Base-by-base conservation (phyloP, 1,139 yeast species). In the Blastobotrys buckinghamii region DNA sequence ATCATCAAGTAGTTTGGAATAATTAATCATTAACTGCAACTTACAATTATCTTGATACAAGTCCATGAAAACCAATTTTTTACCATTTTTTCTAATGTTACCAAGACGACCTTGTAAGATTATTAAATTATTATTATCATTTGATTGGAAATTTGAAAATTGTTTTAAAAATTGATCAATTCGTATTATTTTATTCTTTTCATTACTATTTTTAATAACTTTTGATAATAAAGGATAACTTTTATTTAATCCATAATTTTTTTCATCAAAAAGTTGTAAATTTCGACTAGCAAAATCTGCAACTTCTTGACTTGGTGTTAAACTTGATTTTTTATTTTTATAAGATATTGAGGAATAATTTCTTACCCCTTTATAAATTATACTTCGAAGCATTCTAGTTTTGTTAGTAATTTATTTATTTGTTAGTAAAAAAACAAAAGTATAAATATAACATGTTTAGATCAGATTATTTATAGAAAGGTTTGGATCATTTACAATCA, bases 11-110 rank as follows among this genome's bases (percentile, higher is more conserved):
- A 78, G 67, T 45, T 74, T 64, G 57, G 74, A 75, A 55, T 76
- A 75, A 57, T 77, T 78, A 10, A 82, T 76, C 59, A 84, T 79
- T 0, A 84, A 59, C 61, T 86, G 95, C 1, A 85, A 64, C 53
- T 71, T 72, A 1, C 54, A 42, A 32, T 65, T 70, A 57, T 83
- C 90, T 58, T 84, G 92, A 0, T 70, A 60, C 9, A 86, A 39
- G 62, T 86, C 95, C 32, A 85, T 61, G 56, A 86, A 86, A 41
- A 77, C 67, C 68, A 86, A 74, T 2, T 81, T 84, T 58, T 76
- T 81, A 0, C 92, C 87, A 0, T 86, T 72, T 50, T 72, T 74
- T 30, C 95, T 64, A 0, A 86, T 74, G 19, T 78, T 68, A 1
- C 52, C 51, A 16, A 86, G 72, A 44, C 82, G 75, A 0, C 95